phyloP scores from a whole-genome alignment of 352 stramenopile species.

The Phytophthora kernoviae region DNA sequence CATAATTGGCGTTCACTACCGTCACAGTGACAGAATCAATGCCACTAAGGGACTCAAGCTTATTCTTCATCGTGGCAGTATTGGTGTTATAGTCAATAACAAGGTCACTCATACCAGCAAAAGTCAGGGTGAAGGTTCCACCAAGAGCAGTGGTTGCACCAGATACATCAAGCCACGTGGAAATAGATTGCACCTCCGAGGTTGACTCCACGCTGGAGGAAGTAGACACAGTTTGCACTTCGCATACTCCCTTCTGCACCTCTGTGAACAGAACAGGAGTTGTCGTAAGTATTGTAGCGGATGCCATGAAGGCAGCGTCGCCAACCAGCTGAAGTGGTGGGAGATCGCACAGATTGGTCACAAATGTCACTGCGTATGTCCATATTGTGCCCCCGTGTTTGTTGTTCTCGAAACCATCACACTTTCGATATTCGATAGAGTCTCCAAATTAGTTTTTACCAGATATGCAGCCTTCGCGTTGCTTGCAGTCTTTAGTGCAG shows the following conservation, averaged over 20 bases:
- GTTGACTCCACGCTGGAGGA: conserved; percentile 90
- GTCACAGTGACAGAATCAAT: conserved; percentile 82
- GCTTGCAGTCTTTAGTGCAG: conserved; percentile 34
- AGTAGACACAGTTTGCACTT: conserved; percentile 94
- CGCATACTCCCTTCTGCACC: conserved; percentile 88
- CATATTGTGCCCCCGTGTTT: conserved; percentile 39
- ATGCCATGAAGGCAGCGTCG: conserved; percentile 47
- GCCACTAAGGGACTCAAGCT: conserved; percentile 75
- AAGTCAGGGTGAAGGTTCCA: conserved; percentile 72
- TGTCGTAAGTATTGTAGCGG: conserved; percentile 39
- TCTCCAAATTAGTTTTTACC: conserved; percentile 86
- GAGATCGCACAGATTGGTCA: conserved; percentile 83
- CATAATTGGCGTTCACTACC: conserved; percentile 56
- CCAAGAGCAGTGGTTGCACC: conserved; percentile 35
- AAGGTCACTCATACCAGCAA: conserved; percentile 54
- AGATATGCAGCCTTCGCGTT: conserved; percentile 65
- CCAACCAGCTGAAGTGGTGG: conserved; percentile 66
- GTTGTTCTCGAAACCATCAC: conserved; percentile 75
- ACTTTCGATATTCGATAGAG: conserved; percentile 81
- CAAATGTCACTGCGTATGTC: conserved; percentile 89
- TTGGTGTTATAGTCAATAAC: conserved; percentile 46
- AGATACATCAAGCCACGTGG: conserved; percentile 67
- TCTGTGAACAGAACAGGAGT: conserved; percentile 56
- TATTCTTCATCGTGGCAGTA: conserved; percentile 47
- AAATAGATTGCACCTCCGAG: conserved; percentile 89